Percentiles rank a stretch among this genome's conserved stretches.
These are phyloP conservation scores for Xanthoconium stramineum DNA, from an alignment of 768 basidiomycete species.

Conservation along the genomic window DNA sequence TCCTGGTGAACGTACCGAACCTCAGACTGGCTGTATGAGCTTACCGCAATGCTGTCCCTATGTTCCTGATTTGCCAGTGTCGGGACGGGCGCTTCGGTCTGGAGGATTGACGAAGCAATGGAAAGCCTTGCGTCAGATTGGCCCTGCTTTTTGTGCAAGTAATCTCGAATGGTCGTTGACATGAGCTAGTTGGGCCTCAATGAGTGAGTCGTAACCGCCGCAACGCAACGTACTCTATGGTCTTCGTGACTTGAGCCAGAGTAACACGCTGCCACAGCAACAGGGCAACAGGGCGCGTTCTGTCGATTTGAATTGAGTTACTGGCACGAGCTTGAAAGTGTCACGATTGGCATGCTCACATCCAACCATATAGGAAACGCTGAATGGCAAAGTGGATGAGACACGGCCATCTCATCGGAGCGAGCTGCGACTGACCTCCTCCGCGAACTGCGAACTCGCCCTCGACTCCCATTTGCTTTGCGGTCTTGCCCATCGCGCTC, in stretches of 20 bases:
- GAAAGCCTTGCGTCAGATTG: conserved; percentile 22
- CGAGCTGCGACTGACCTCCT: conserved; percentile 55
- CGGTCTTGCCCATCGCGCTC: conserved; percentile 77
- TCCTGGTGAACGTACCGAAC: conserved; percentile 27
- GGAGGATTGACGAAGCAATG: conserved; percentile 23
- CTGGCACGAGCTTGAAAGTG: background rate
- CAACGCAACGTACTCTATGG: conserved; percentile 54
- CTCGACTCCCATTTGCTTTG: conserved; percentile 68
- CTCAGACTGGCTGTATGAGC: conserved; percentile 24
- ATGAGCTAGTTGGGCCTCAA: conserved; percentile 46
- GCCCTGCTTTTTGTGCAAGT: conserved; percentile 54
- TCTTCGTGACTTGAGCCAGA: conserved; percentile 81
- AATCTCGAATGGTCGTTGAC: conserved; percentile 63
- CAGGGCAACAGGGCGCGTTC: conserved; percentile 83
- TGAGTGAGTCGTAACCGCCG: background rate
- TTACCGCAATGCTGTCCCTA: conserved; percentile 30
- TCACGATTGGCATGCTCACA: conserved; percentile 36
- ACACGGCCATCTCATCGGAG: background rate
- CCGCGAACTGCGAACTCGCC: conserved; percentile 65
- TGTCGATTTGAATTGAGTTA: conserved; percentile 26
- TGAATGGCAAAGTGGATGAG: conserved; percentile 28
- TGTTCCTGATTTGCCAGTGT: conserved; percentile 27
- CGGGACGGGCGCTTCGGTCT: conserved; percentile 30
- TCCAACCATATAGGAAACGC: conserved; percentile 87
- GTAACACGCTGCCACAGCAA: conserved; percentile 74